Base-by-base conservation (phyloP, 306 rosid genomes). In the Alnus glutinosa region DNA sequence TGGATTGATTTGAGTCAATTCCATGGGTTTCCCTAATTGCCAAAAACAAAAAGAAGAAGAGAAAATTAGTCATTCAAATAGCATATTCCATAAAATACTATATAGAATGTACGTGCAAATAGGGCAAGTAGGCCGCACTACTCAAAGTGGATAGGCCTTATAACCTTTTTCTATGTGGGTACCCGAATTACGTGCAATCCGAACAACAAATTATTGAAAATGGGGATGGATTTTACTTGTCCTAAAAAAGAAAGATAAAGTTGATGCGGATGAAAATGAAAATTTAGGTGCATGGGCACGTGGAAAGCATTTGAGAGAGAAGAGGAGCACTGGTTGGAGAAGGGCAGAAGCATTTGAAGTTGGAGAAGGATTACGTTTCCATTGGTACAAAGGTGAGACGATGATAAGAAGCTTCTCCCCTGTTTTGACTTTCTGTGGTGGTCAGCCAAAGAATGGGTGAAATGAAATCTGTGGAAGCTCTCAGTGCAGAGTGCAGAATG, bases 251-350 rank as follows among this genome's bases (percentile, higher is more conserved):
- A 68, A 67, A 71, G 10, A 70, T 61, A 46, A 46, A 74, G 28
- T 23, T 23, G 28, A 23, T 23, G 28, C 28, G 28, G 28, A 23
- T 23, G 28, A 23, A 23, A 23, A 57, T 50, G 78, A 44, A 10
- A 73, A 61, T 64, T 74, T 62, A 2, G 89, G 90, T 84, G 92
- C 89, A 89, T 36, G 74, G 88, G 85, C 90, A 90, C 83, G 90
- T 92, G 96, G 96, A 90, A 79, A 78, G 89, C 96, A 92, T 81
- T 89, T 79, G 7, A 71, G 59, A 77, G 92, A 75, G 89, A 82
- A 79, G 70, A 79, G 64, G 67, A 77, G 75, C 15, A 85, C 81
- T 77, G 80, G 84, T 55, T 71, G 55, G 70, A 77, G 42, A 80
- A 77, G 74, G 42, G 52, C 74, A 82, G 50, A 36, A 55, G 64